Percentiles rank a stretch among this genome's conserved stretches.
These are phyloP conservation scores for Barnettozyma salicaria DNA, from an alignment of 805 yeast species.

Conservation along the genomic window DNA sequence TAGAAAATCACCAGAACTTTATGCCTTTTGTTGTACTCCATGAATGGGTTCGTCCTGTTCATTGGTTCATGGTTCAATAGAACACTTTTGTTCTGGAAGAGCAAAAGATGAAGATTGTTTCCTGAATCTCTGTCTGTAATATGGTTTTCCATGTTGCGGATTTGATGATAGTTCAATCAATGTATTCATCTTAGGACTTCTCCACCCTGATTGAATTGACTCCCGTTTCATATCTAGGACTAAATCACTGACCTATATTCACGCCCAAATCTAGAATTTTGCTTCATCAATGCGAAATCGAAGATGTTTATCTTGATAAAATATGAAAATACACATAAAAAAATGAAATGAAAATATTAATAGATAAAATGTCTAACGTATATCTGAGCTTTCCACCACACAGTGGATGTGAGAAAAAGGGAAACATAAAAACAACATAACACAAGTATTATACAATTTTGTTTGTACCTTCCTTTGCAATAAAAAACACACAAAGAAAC, in stretches of 20 bases:
- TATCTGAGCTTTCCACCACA: no score
- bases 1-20: slow-evolving; percentile 13
- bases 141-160: not conserved
- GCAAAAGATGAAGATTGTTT: slow-evolving; percentile 10
- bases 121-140: not conserved
- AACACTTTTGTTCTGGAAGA: slow-evolving; percentile 29
- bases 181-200: slow-evolving; percentile 17
- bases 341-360: no score
- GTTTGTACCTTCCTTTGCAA: no score
- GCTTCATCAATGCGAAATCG: not conserved
- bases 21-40: slow-evolving; percentile 27
- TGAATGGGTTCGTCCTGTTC: slow-evolving; percentile 29
- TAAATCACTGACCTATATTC: slow-evolving; percentile 27
- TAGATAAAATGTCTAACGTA: not conserved
- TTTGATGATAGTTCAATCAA: not conserved
- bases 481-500: no score
- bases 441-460: not conserved
- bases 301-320: not conserved
- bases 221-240: slow-evolving; percentile 21
- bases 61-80: slow-evolving; percentile 24
- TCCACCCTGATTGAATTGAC: slow-evolving; percentile 28
- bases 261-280: not conserved
- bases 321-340: no score
- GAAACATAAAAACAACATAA: not conserved
- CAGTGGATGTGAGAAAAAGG: no score